Percentiles rank a stretch among this genome's conserved stretches.
These are phyloP conservation scores for Spinellus fusiger DNA, from an alignment of 192 early-diverging fungal genomes.

Conservation along the genomic window DNA sequence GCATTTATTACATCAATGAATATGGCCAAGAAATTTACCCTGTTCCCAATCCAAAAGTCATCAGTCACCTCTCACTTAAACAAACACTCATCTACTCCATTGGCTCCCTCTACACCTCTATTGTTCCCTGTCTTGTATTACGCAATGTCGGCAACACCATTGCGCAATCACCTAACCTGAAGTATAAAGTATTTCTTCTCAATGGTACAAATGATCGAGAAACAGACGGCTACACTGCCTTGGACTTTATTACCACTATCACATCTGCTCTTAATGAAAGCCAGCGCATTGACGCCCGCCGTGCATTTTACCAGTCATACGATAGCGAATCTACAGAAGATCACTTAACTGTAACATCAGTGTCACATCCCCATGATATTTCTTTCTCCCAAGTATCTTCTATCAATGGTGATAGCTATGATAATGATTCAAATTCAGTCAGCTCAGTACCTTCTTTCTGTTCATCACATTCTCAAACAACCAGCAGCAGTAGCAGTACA, in stretches of 20 bases:
- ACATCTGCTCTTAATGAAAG: conserved; percentile 56
- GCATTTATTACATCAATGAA: conserved; percentile 66
- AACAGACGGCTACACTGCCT: conserved; percentile 59
- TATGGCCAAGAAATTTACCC: conserved; percentile 68
- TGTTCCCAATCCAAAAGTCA: conserved; percentile 53
- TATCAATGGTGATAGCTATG: too few species aligned
- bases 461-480: background rate
- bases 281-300: conserved; percentile 28
- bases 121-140: conserved; percentile 65
- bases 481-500: background rate
- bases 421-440: too few species aligned
- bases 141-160: conserved; percentile 60
- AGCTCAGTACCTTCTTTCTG: conserved; percentile 8
- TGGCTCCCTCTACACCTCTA: conserved; percentile 69
- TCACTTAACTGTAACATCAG: background rate
- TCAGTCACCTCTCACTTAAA: conserved; percentile 43
- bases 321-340: background rate
- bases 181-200: conserved; percentile 61
- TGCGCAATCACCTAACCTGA: conserved; percentile 43
- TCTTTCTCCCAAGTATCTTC: too few species aligned
- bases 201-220: conserved; percentile 69
- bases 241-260: conserved; percentile 66
- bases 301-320: conserved; percentile 28
- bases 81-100: conserved; percentile 65
- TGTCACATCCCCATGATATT: too few species aligned